phyloP scores from a whole-genome alignment of 352 stramenopile genomes.

The Phytophthora foliorum region DNA sequence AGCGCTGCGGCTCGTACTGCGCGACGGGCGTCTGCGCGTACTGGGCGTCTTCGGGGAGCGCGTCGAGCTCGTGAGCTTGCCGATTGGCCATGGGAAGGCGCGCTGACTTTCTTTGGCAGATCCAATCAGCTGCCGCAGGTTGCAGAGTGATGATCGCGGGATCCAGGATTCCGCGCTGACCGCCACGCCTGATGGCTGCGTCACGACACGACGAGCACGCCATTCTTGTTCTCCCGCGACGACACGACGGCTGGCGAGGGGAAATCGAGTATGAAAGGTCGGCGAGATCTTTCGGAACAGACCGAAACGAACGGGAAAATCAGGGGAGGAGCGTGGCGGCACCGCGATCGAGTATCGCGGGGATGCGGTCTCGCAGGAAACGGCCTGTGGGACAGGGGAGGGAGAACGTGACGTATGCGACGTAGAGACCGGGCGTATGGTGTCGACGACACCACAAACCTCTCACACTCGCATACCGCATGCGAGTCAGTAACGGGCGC shows the following conservation, averaged over 20 bases:
- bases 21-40: constrained; percentile 43
- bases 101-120: constrained; percentile 43
- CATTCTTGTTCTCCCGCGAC: constrained; percentile 29
- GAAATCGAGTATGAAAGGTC: not conserved
- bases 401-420: constrained; percentile 22
- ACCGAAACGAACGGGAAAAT: not conserved
- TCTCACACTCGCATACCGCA: constrained; percentile 3
- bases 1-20: constrained; percentile 45
- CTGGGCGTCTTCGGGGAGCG: constrained; percentile 45
- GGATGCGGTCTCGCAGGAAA: not conserved
- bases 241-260: not conserved
- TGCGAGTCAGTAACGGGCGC: not conserved
- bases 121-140: constrained; percentile 25
- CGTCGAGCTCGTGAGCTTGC: constrained; percentile 25
- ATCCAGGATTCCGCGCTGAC: constrained; percentile 22
- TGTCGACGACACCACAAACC: constrained; percentile 23
- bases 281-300: not conserved
- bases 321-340: not conserved
- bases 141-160: not conserved
- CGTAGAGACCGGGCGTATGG: constrained; percentile 3
- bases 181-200: constrained; percentile 23
- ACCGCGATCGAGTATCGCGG: not conserved
- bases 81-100: constrained; percentile 41
- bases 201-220: constrained; percentile 18
- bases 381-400: constrained; percentile 10